phyloP scores from a whole-genome alignment of 1,284 basidiomycete genomes.

The Melampsora larici-populina region DNA sequence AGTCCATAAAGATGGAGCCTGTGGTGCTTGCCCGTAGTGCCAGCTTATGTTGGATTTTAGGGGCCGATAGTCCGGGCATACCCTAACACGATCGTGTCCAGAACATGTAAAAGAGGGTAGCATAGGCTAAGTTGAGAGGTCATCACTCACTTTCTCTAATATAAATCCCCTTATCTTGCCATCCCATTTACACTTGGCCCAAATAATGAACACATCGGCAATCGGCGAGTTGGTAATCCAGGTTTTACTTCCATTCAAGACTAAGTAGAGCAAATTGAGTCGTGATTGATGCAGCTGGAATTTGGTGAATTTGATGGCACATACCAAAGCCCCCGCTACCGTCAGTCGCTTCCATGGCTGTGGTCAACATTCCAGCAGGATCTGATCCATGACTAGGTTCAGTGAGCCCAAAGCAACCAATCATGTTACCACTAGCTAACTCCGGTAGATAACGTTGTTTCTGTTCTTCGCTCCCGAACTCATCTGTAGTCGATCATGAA shows the following conservation, averaged over 20 bases:
- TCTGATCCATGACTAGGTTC: conserved; percentile 97
- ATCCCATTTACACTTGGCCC: conserved; percentile 95
- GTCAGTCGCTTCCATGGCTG: conserved; percentile 70
- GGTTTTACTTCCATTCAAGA: conserved; percentile 39
- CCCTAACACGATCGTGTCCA: conserved; percentile 59
- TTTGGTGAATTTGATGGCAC: conserved; percentile 59
- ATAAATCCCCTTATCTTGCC: conserved; percentile 86
- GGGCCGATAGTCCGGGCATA: conserved; percentile 75
- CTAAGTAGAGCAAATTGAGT: neutral
- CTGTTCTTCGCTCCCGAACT: conserved; percentile 83
- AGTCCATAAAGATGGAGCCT: conserved; percentile 81
- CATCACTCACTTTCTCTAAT: conserved; percentile 69
- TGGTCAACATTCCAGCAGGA: conserved; percentile 89
- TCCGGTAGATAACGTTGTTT: conserved; percentile 85
- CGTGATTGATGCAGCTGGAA: no score
- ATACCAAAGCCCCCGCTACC: conserved; percentile 74
- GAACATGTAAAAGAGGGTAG: neutral
- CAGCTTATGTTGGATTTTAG: conserved; percentile 87
- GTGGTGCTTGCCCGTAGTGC: conserved; percentile 84
- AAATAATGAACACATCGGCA: conserved; percentile 75
- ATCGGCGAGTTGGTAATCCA: conserved; percentile 78
- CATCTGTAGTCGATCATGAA: conserved; percentile 56
- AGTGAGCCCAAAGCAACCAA: conserved; percentile 92
- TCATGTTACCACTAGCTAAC: conserved; percentile 78
- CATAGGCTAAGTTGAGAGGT: neutral